phyloP scores from a whole-genome alignment of 2,329 filamentous ascomycete species.

The Apiospora phragmitis region DNA sequence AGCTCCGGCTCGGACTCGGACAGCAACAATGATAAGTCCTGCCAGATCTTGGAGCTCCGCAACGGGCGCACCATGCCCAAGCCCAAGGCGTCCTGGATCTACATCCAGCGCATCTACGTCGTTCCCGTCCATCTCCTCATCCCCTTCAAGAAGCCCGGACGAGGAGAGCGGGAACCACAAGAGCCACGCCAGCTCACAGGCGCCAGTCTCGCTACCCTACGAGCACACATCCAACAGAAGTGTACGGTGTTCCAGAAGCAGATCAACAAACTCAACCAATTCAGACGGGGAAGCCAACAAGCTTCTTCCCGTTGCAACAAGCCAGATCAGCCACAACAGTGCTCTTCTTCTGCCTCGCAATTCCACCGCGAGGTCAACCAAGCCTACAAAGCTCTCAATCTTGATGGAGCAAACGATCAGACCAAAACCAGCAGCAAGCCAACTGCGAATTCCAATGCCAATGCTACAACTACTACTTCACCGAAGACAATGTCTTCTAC shows the following conservation, averaged over 20 bases:
- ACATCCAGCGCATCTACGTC: not conserved
- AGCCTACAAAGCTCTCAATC: not conserved
- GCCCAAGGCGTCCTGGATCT: not conserved
- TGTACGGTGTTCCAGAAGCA: not conserved
- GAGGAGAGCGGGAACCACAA: not conserved
- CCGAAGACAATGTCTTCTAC: not conserved
- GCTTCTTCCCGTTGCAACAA: not conserved
- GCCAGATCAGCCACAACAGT: not conserved
- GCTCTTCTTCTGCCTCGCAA: not conserved
- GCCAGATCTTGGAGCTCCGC: not conserved
- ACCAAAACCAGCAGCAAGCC: not conserved
- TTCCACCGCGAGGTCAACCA: not conserved
- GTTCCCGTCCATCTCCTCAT: not conserved
- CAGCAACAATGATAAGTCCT: not conserved
- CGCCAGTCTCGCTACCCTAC: not conserved
- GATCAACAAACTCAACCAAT: not conserved
- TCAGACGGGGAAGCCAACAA: not conserved
- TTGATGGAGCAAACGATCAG: not conserved
- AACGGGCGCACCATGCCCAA: not conserved
- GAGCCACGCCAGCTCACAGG: not conserved
- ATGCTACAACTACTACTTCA: not conserved
- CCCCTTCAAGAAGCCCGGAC: not conserved
- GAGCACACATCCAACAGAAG: not conserved
- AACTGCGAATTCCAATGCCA: not conserved
- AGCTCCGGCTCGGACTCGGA: not conserved